Conservation (phyloP, 2,329 filamentous ascomycete genomes). For the Trichothecium sympodiale region DNA sequence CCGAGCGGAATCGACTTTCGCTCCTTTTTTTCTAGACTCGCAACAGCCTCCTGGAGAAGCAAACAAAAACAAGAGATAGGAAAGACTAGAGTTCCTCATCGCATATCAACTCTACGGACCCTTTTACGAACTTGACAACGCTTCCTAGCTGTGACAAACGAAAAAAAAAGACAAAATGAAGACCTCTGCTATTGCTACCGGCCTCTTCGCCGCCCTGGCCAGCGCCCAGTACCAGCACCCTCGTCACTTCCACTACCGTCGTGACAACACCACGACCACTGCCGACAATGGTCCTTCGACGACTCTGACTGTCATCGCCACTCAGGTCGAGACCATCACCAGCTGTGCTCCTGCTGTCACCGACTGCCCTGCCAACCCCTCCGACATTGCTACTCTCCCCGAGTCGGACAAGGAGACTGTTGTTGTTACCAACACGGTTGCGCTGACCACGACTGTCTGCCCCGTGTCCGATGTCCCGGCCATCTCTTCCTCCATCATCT, state of each 20-base stretch:
- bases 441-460: constrained; percentile 31
- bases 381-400: constrained; percentile 22
- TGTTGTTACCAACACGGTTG: constrained; percentile 26
- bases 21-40: constrained; percentile 2
- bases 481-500: constrained; percentile 28
- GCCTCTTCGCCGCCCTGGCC: constrained; percentile 34
- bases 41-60: constrained; percentile 3
- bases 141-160: no score
- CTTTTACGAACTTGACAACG: constrained; percentile 3
- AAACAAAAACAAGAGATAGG: neutral
- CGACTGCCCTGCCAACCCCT: constrained; percentile 36
- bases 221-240: constrained; percentile 25
- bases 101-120: no score
- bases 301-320: constrained; percentile 39
- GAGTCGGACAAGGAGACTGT: constrained; percentile 20
- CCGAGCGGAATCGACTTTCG: constrained; percentile 7
- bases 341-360: constrained; percentile 46
- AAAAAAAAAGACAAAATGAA: constrained; percentile 31
- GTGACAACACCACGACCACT: constrained; percentile 14
- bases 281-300: constrained; percentile 13
- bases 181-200: constrained; percentile 28
- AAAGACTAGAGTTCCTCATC: neutral
- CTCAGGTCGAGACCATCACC: constrained; percentile 44
- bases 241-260: constrained; percentile 21
- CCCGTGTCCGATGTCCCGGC: constrained; percentile 28